phyloP scores from a whole-genome alignment of 2,329 filamentous ascomycete species.

The Botryotinia calthae region DNA sequence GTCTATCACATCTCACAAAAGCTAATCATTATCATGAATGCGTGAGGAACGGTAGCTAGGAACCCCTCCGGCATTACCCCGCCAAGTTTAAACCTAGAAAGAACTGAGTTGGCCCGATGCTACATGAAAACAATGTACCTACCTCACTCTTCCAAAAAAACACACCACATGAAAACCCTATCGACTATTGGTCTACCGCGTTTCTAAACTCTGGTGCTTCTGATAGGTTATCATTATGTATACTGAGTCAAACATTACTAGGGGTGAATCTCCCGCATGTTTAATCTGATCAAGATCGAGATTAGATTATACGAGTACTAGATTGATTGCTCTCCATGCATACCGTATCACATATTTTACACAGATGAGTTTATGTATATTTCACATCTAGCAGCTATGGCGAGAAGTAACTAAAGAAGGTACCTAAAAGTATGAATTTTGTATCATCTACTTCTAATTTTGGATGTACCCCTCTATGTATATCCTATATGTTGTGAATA shows the following conservation, averaged over 20 bases:
- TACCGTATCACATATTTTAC: not conserved
- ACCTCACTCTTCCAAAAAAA: not conserved
- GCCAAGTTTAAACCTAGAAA: not conserved
- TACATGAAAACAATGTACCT: not conserved
- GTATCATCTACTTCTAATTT: not conserved
- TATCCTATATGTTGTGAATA: not conserved
- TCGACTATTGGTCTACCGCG: not conserved
- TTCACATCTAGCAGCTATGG: not conserved
- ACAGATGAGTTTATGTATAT: not conserved
- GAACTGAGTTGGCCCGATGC: slow-evolving; percentile 5
- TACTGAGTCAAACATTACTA: not conserved
- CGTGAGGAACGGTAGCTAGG: not conserved
- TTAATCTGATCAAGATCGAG: slow-evolving; percentile 1
- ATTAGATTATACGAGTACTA: not conserved
- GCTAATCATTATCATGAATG: not conserved
- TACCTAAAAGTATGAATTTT: not conserved
- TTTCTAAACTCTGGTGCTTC: not conserved
- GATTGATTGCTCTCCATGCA: slow-evolving; percentile 8
- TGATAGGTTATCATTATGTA: not conserved
- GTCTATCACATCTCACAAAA: slow-evolving; percentile 11
- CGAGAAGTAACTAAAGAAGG: not conserved
- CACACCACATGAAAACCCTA: not conserved
- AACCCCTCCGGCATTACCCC: not conserved
- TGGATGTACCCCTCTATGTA: no score
- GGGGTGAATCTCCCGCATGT: not conserved